These are phyloP conservation scores for Corylus americana DNA, from an alignment of 306 rosid genomes.

Conservation along the genomic window DNA sequence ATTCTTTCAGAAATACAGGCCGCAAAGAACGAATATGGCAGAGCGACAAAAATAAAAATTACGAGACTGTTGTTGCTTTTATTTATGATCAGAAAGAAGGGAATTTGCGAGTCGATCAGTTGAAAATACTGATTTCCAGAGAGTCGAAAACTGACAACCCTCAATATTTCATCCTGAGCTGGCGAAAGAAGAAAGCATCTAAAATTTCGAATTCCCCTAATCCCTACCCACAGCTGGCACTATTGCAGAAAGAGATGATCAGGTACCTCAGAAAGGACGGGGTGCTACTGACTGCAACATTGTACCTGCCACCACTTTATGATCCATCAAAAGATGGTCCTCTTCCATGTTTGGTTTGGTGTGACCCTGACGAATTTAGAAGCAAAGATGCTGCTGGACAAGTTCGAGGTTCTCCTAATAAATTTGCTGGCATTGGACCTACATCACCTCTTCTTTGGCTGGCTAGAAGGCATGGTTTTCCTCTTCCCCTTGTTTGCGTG, in stretches of 20 bases:
- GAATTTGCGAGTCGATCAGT: conserved; percentile 59
- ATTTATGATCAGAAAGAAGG: conserved; percentile 96
- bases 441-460: conserved; percentile 98
- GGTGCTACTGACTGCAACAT: conserved; percentile 92
- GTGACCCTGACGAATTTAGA: conserved; percentile 96
- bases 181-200: conserved; percentile 72
- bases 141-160: conserved; percentile 97
- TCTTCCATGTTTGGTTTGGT: conserved; percentile 96
- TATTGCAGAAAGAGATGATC: conserved; percentile 95
- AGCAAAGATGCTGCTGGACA: conserved; percentile 99
- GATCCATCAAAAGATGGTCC: conserved; percentile 88
- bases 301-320: conserved; percentile 89
- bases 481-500: conserved; percentile 22
- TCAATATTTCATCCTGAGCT: conserved; percentile 73
- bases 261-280: conserved; percentile 97
- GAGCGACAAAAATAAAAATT: conserved; percentile 83
- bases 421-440: conserved; percentile 93
- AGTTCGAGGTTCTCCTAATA: conserved; percentile 99
- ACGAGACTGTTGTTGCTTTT: conserved; percentile 81
- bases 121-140: conserved; percentile 81
- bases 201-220: conserved; percentile 91
- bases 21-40: conserved; percentile 90
- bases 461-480: conserved; percentile 67
- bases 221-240: conserved; percentile 92
- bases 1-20: conserved; percentile 81